These are phyloP conservation scores for Fusarium anthophilum DNA, from an alignment of 2,329 filamentous ascomycete genomes.

Conservation along the genomic window DNA sequence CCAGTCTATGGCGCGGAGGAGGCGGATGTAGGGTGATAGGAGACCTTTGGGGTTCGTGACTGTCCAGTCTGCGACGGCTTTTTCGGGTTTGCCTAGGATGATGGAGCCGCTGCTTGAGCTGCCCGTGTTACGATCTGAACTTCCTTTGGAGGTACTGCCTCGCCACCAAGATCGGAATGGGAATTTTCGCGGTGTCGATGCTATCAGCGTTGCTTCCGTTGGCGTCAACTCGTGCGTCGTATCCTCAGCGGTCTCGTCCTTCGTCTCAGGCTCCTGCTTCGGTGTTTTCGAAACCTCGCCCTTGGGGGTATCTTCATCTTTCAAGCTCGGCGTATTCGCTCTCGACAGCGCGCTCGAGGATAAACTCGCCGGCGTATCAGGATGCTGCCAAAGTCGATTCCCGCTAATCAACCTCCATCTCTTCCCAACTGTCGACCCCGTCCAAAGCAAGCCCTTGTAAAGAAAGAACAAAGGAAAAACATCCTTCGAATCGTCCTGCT, in stretches of 20 bases:
- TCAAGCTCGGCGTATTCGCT: background rate
- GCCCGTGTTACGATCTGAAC: slow-evolving; percentile 42
- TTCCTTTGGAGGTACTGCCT: slow-evolving; percentile 22
- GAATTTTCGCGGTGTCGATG: background rate
- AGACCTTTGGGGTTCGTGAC: slow-evolving; percentile 42
- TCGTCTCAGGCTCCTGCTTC: background rate
- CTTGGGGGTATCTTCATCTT: background rate
- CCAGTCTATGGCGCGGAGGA: slow-evolving; percentile 53
- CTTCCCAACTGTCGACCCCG: slow-evolving; percentile 50
- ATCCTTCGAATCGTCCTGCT: slow-evolving; percentile 55
- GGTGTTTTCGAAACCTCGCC: background rate
- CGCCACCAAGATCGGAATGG: background rate
- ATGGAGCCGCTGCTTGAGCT: slow-evolving; percentile 44
- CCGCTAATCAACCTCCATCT: slow-evolving; percentile 54
- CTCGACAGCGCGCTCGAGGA: background rate
- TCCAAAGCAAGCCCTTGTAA: slow-evolving; percentile 49
- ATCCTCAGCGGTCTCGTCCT: background rate
- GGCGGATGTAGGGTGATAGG: slow-evolving; percentile 43
- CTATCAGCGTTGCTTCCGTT: background rate
- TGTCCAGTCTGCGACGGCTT: slow-evolving; percentile 50
- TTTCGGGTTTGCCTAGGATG: slow-evolving; percentile 45
- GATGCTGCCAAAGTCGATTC: slow-evolving; percentile 47
- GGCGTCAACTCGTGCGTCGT: background rate
- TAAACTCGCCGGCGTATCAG: background rate
- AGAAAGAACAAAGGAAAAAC: slow-evolving; percentile 55